phyloP scores from a whole-genome alignment of 2,329 filamentous ascomycete genomes.

The Cladobotryum mycophilum region DNA sequence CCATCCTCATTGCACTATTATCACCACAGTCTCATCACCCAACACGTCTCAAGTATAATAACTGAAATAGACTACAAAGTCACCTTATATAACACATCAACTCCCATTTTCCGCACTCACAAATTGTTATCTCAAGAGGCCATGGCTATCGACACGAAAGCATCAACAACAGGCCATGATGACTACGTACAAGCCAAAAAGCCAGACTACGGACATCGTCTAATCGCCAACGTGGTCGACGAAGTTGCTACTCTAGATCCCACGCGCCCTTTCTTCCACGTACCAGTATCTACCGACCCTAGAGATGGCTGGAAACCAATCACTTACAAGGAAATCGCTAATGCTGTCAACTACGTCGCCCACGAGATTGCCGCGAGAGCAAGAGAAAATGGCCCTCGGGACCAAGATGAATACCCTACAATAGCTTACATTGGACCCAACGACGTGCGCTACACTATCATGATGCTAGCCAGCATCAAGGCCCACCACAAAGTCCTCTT shows the following conservation, averaged over 20 bases:
- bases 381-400: conserved; percentile 11
- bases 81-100: no score
- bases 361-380: conserved; percentile 26
- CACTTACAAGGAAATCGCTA: conserved; percentile 27
- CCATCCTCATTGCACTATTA: no score
- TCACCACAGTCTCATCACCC: no score
- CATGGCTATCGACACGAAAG: no score
- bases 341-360: conserved; percentile 35
- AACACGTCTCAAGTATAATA: no score
- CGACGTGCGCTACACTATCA: conserved; percentile 31
- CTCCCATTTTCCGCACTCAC: no score
- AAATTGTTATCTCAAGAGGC: no score
- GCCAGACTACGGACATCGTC: conserved; percentile 11
- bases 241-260: conserved; percentile 29
- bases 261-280: conserved; percentile 26
- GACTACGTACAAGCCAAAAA: background rate
- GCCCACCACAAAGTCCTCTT: conserved; percentile 34
- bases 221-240: conserved; percentile 34
- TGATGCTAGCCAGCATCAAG: conserved; percentile 33
- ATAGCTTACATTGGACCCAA: conserved; percentile 41
- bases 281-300: conserved; percentile 29
- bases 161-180: no score
- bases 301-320: conserved; percentile 35
- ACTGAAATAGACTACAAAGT: no score
- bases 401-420: conserved; percentile 26